Base-by-base conservation (phyloP, 1,139 yeast genomes). In the Pneumocystis murina region DNA sequence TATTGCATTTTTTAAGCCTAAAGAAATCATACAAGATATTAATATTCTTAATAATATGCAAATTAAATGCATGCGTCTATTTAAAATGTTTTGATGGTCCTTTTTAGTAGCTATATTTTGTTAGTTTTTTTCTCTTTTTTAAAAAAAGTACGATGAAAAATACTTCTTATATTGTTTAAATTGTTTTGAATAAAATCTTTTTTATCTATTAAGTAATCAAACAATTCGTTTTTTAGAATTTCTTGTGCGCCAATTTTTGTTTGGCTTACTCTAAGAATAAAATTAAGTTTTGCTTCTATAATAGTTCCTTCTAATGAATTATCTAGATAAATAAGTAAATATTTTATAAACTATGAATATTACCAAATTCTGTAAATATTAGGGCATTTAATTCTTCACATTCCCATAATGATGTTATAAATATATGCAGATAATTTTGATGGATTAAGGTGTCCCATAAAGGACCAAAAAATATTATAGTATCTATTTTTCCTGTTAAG, bases 371-470 rank as follows among this genome's bases (percentile, higher is more conserved):
- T 20, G 41, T 8, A 58, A 58, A 30, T 10, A 38, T 28, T 40
- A 38, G 7, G 3, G 43, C 39, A 58, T 58, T 40, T 20, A 38
- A 30, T 58, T 58, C 60, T 40, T 40, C 43, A 30, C 14, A 20
- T 38, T 58, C 60, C 60, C 60, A 38, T 20, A 58, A 36, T 38
- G 60, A 58, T 30, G 28, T 30, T 38, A 58, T 16, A 40, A 58
- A 58, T 38, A 38, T 58, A n/a, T 14, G 39, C 24, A 58, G n/a
- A 58, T 38, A 58, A 30, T 58, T 58, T 38, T 58, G 60, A 58
- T 40, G 60, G 14, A 40, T 58, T 20, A 58, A 40, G 28, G 24
- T 24, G 24, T 58, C 60, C 41, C 41, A 58, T 12, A 58, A 38
- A 10, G 43, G n/a, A 58, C 14, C 39, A 40, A 58, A 28, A 12